Percentiles rank a stretch among this genome's conserved stretches.
Conservation (phyloP, 805 yeast genomes). For the Metschnikowia rubicola region DNA sequence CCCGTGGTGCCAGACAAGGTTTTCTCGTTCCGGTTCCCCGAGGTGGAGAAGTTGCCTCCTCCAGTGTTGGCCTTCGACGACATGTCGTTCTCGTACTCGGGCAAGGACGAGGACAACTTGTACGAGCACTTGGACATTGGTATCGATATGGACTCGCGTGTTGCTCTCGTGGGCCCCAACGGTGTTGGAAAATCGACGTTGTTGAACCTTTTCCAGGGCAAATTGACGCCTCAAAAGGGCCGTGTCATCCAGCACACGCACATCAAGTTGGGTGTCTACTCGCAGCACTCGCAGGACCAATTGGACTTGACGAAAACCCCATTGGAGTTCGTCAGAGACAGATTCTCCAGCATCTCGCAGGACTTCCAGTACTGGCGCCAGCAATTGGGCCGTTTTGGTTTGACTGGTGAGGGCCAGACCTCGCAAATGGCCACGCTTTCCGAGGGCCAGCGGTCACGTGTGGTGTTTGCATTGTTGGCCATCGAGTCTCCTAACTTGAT, state of each 20-base stretch:
- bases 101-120: constrained; percentile 76
- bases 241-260: constrained; percentile 97
- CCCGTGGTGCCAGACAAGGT: constrained; percentile 92
- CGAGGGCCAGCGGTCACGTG: constrained; percentile 99
- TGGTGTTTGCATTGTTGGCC: constrained; percentile 94
- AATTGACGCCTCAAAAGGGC: constrained; percentile 83
- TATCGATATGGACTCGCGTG: constrained; percentile 98
- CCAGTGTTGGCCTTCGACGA: constrained; percentile 97
- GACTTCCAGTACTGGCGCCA: constrained; percentile 99
- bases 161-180: constrained; percentile 96
- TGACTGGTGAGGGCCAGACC: constrained; percentile 98
- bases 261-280: constrained; percentile 96
- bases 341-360: constrained; percentile 84
- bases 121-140: constrained; percentile 92
- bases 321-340: constrained; percentile 94
- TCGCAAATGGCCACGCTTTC: constrained; percentile 97
- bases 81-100: constrained; percentile 89
- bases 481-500: constrained; percentile 93
- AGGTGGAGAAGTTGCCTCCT: constrained; percentile 95
- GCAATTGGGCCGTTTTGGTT: constrained; percentile 96
- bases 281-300: constrained; percentile 98
- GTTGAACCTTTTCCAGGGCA: constrained; percentile 95
- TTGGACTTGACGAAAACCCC: constrained; percentile 94
- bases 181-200: constrained; percentile 98
- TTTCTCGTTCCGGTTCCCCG: constrained; percentile 90